Evolutionary conservation across 208 protist species (phyloP).

Genomic region (Acanthamoeba rhysodes): DNA sequence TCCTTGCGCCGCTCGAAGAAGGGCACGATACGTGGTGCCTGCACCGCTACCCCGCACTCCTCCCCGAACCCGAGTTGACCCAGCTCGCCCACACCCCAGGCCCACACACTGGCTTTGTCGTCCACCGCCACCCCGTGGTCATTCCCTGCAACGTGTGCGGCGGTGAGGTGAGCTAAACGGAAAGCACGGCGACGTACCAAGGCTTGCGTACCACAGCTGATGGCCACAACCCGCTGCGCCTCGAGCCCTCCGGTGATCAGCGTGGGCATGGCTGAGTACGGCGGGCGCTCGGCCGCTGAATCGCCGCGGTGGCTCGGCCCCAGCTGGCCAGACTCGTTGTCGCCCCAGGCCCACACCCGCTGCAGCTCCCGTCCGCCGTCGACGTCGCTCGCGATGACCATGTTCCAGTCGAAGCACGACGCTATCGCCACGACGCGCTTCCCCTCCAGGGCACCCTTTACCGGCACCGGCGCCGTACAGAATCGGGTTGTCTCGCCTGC

Average conservation of each 20-base stretch:
- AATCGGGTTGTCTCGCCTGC: not conserved
- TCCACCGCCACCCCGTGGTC: conserved; percentile 16
- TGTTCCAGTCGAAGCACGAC: conserved; percentile 12
- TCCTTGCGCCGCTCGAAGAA: not conserved
- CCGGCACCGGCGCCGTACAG: not conserved
- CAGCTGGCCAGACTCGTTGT: conserved; percentile 16
- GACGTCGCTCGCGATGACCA: not conserved
- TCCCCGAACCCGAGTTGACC: not conserved
- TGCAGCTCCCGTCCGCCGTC: not conserved
- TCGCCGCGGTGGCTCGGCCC: not conserved
- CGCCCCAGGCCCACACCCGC: conserved; percentile 17
- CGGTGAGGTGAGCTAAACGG: not conserved
- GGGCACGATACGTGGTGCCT: not conserved
- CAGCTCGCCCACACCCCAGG: conserved; percentile 18
- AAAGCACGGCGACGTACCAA: not conserved
- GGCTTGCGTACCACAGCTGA: not conserved
- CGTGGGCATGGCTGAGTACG: not conserved
- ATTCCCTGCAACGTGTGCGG: not conserved
- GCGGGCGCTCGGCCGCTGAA: not conserved
- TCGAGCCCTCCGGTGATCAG: not conserved
- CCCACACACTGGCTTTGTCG: not conserved
- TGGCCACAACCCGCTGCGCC: not conserved
- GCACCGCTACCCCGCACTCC: not conserved
- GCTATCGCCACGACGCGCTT: not conserved
- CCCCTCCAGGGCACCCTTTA: not conserved